These are phyloP conservation scores for Sordariomycetes sp. DNA, from an alignment of 2,329 filamentous ascomycete species.

Conservation along the genomic window DNA sequence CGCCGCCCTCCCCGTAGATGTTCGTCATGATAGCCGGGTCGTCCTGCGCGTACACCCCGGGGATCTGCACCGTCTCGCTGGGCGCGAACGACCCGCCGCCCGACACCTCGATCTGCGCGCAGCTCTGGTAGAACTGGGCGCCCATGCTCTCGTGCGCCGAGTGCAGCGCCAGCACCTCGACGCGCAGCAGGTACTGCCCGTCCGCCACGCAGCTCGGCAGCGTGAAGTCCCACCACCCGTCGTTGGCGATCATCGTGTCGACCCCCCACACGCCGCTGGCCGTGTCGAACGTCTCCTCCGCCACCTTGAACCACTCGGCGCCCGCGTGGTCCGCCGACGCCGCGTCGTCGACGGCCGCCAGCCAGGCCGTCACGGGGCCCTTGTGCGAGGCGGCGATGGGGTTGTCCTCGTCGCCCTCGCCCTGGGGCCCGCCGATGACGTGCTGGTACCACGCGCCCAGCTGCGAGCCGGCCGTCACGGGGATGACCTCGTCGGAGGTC, in stretches of 20 bases:
- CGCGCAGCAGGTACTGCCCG: conserved; percentile 43
- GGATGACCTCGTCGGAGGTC: conserved; percentile 30
- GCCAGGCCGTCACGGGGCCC: conserved; percentile 41
- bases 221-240: conserved; percentile 35
- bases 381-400: conserved; percentile 44
- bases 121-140: conserved; percentile 42
- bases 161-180: conserved; percentile 39
- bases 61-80: conserved; percentile 27
- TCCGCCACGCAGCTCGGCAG: conserved; percentile 39
- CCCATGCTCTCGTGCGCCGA: conserved; percentile 30
- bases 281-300: conserved; percentile 34
- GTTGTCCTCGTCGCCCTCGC: conserved; percentile 35
- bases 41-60: conserved; percentile 29
- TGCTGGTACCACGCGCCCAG: conserved; percentile 42
- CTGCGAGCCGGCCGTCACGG: conserved; percentile 37
- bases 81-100: conserved; percentile 41
- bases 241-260: conserved; percentile 28
- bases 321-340: conserved; percentile 27
- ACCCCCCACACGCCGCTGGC: conserved; percentile 35
- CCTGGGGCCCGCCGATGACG: conserved; percentile 41
- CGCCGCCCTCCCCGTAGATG: conserved; percentile 30
- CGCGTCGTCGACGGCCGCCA: conserved; percentile 41
- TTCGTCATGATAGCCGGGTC: conserved; percentile 34
- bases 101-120: conserved; percentile 46
- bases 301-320: conserved; percentile 44